These are phyloP conservation scores for Aspergillus alliaceus DNA, from an alignment of 2,329 filamentous ascomycete genomes.

Conservation along the genomic window DNA sequence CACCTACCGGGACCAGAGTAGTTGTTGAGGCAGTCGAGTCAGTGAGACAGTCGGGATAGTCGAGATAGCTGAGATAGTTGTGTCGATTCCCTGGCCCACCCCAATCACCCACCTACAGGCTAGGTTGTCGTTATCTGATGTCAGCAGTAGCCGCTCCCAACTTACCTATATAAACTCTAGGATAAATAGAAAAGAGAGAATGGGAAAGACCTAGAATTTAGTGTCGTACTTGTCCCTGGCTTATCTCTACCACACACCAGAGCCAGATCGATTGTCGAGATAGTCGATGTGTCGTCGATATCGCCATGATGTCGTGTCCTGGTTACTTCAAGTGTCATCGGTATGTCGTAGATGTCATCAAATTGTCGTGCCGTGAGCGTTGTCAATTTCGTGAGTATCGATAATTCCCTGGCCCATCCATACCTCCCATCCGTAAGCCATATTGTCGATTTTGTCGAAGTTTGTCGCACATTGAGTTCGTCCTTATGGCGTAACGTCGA, in stretches of 20 bases:
- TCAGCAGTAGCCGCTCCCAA: no score
- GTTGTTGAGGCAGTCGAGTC: no score
- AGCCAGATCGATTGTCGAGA: not conserved
- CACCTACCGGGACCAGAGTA: not conserved
- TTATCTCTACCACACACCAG: constrained; percentile 11
- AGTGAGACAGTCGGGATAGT: not conserved
- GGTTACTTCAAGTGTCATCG: no score
- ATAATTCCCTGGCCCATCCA: not conserved
- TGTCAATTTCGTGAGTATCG: no score
- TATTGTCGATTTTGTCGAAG: not conserved
- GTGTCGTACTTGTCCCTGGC: constrained; percentile 9
- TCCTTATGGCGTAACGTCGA: not conserved
- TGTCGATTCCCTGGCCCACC: not conserved
- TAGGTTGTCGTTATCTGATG: not conserved
- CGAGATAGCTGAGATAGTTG: no score
- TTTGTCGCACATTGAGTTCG: not conserved
- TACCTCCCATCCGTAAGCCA: not conserved
- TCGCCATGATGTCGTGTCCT: no score
- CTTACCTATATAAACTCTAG: no score
- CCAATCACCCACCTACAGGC: not conserved
- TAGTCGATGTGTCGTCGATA: not conserved
- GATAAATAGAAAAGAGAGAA: no score
- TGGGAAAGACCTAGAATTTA: no score
- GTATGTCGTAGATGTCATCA: no score
- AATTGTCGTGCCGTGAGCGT: no score